Conservation (phyloP, 441 rosid genomes). For the Populus trichocarpa region DNA sequence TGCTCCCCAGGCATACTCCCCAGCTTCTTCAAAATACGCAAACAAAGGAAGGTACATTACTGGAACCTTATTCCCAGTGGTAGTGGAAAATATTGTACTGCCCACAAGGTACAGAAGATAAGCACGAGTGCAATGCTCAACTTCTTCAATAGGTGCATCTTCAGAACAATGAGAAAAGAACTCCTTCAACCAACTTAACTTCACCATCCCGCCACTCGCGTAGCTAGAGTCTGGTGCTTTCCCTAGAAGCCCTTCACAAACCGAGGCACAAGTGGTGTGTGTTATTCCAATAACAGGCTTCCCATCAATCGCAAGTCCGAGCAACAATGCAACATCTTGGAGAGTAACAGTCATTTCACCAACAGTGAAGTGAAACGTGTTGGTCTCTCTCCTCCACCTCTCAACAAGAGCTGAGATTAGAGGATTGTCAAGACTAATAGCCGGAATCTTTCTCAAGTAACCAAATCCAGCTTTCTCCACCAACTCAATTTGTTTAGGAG, state of each 20-base stretch:
- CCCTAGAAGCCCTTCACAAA: constrained; percentile 77
- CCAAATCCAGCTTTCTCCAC: constrained; percentile 94
- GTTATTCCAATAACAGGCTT: constrained; percentile 89
- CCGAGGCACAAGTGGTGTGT: constrained; percentile 57
- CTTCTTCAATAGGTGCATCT: constrained; percentile 57
- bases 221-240: constrained; percentile 59
- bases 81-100: constrained; percentile 92
- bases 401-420: constrained; percentile 91
- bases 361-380: constrained; percentile 80
- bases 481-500: constrained; percentile 65
- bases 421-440: constrained; percentile 92
- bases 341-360: constrained; percentile 98
- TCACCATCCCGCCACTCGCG: constrained; percentile 97
- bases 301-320: constrained; percentile 90
- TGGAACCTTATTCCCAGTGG: constrained; percentile 97
- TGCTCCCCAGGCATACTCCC: constrained; percentile 93
- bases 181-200: constrained; percentile 97
- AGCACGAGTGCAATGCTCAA: constrained; percentile 79
- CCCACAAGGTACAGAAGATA: constrained; percentile 92
- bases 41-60: constrained; percentile 96
- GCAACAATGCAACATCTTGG: constrained; percentile 71
- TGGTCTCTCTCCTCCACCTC: constrained; percentile 97
- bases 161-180: constrained; percentile 72
- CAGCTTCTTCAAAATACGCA: constrained; percentile 77
- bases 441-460: constrained; percentile 81